These are phyloP conservation scores for Corylus americana DNA, from an alignment of 306 rosid genomes.

Conservation along the genomic window DNA sequence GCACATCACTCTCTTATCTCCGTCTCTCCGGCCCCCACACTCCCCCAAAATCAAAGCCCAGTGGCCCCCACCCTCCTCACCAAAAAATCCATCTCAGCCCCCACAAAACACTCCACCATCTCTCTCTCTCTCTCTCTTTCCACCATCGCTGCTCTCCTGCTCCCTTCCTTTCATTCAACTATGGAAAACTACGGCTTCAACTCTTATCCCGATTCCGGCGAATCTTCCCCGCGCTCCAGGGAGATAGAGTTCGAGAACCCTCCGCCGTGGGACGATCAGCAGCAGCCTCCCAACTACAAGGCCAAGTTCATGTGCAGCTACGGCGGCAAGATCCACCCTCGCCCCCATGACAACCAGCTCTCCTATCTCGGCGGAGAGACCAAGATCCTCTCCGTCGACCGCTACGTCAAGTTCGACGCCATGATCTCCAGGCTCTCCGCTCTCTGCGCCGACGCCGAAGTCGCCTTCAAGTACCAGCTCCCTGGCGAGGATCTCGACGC, in stretches of 20 bases:
- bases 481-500: conserved; percentile 98
- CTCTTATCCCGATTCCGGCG: conserved; percentile 84
- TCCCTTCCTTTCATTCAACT: neutral
- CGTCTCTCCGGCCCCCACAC: neutral
- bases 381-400: conserved; percentile 91
- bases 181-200: conserved; percentile 77
- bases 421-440: conserved; percentile 63
- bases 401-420: conserved; percentile 52
- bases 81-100: too few species aligned
- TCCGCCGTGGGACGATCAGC: conserved; percentile 83
- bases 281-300: conserved; percentile 53
- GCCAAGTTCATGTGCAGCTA: conserved; percentile 92
- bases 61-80: neutral
- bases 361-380: conserved; percentile 93
- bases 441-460: conserved; percentile 51
- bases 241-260: conserved; percentile 89
- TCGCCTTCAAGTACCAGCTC: conserved; percentile 89
- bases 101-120: neutral
- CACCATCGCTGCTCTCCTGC: neutral
- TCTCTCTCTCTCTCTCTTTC: conserved; percentile 1
- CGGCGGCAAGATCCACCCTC: conserved; percentile 95
- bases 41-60: neutral
- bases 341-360: conserved; percentile 81
- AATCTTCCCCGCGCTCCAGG: conserved; percentile 83
- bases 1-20: conserved; percentile 22